Evolutionary conservation across 257 asterid genomes (phyloP).

Genomic region (Capsicum rhomboideum): DNA sequence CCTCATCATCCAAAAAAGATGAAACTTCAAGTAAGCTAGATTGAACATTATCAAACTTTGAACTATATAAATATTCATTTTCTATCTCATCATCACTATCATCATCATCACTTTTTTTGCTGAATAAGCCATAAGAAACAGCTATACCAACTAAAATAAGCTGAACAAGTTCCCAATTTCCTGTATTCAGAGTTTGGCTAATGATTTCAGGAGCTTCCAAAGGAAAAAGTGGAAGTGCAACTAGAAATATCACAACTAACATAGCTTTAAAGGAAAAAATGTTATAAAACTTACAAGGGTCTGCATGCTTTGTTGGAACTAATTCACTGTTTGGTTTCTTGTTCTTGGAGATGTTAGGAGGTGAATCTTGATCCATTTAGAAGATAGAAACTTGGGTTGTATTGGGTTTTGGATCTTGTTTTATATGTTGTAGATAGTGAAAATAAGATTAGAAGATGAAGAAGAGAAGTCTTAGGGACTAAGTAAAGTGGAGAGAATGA

Average conservation of each 20-base stretch:
- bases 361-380: constrained; percentile 48
- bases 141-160: constrained; percentile 86
- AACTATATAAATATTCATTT: background rate
- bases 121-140: constrained; percentile 84
- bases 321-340: constrained; percentile 3
- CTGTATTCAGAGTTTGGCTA: constrained; percentile 44
- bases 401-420: constrained; percentile 9
- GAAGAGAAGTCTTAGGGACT: constrained; percentile 48
- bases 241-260: constrained; percentile 37
- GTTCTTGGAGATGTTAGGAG: constrained; percentile 19
- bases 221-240: constrained; percentile 53
- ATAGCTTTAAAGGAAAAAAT: constrained; percentile 49
- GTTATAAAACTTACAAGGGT: constrained; percentile 32
- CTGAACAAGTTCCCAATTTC: constrained; percentile 88
- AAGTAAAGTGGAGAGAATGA: constrained; percentile 33
- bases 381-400: background rate
- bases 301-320: constrained; percentile 18
- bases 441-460: constrained; percentile 15
- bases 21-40: constrained; percentile 67
- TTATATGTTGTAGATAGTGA: constrained; percentile 4
- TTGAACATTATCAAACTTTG: constrained; percentile 33
- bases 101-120: constrained; percentile 56
- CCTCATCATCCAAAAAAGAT: constrained; percentile 73
- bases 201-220: constrained; percentile 56
- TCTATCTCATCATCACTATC: constrained; percentile 24